Conservation (phyloP, 345 rosid genomes). For the Microthlaspi erraticum region DNA sequence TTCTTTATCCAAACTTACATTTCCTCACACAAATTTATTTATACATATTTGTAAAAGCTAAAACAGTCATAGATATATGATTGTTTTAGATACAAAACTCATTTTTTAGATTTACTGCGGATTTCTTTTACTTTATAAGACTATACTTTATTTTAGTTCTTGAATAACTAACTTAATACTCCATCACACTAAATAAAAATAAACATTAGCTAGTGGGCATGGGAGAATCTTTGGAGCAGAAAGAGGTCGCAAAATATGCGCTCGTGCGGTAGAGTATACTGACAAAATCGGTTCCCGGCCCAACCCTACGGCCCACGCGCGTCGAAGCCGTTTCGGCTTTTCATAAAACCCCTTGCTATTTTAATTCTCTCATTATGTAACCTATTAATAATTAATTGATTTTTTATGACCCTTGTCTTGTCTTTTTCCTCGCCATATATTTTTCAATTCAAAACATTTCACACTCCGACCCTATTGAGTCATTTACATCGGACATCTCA, state of each 20-base stretch:
- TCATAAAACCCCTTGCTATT: constrained; percentile 33
- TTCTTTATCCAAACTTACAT: background rate
- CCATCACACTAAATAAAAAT: constrained; percentile 15
- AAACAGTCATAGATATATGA: background rate
- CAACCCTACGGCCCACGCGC: constrained; percentile 45
- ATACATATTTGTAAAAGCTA: background rate
- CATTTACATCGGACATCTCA: constrained; percentile 16
- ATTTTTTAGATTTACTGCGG: background rate
- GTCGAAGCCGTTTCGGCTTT: constrained; percentile 33
- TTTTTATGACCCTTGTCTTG: constrained; percentile 15
- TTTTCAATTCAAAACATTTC: background rate
- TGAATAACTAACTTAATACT: constrained; percentile 13
- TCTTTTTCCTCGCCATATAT: background rate
- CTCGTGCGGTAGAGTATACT: constrained; percentile 46
- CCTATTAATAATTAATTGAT: constrained; percentile 13
- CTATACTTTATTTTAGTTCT: background rate
- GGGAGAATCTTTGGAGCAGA: constrained; percentile 40
- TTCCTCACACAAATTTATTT: background rate
- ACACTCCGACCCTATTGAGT: background rate
- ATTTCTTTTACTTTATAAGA: background rate
- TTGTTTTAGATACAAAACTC: constrained; percentile 1
- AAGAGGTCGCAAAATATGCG: constrained; percentile 28
- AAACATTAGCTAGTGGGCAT: constrained; percentile 19
- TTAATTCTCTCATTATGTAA: constrained; percentile 6
- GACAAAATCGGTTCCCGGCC: constrained; percentile 38